Percentiles rank a stretch among this genome's conserved stretches.
These are phyloP conservation scores for Aspergillus brunneoviolaceus DNA, from an alignment of 2,329 filamentous ascomycete species.

Conservation along the genomic window DNA sequence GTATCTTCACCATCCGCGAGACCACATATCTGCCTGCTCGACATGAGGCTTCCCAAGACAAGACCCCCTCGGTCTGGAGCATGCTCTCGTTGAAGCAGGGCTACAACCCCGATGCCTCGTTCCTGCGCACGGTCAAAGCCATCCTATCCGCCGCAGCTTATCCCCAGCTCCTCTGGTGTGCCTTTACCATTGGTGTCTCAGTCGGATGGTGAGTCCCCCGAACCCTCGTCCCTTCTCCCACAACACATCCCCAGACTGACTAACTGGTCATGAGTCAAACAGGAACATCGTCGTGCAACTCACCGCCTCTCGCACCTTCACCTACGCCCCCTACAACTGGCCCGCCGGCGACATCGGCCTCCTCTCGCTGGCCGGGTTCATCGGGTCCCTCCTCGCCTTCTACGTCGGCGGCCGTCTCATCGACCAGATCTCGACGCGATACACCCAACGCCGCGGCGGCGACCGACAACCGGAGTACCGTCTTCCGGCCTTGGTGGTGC, in stretches of 20 bases:
- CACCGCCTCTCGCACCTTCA: slow-evolving; percentile 28
- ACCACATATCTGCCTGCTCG: slow-evolving; percentile 19
- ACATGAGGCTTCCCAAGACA: slow-evolving; percentile 4
- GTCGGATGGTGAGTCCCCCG: slow-evolving; percentile 23
- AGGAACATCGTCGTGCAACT: slow-evolving; percentile 35
- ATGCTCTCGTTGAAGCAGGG: slow-evolving; percentile 26
- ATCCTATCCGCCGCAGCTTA: slow-evolving; percentile 25
- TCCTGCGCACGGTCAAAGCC: slow-evolving; percentile 22
- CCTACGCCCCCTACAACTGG: slow-evolving; percentile 28
- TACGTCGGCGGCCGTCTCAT: slow-evolving; percentile 30
- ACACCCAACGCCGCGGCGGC: slow-evolving; percentile 23
- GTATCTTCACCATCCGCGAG: slow-evolving; percentile 26
- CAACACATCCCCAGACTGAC: background rate
- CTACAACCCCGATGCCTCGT: slow-evolving; percentile 25
- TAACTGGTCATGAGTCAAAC: background rate
- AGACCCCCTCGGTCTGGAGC: slow-evolving; percentile 10
- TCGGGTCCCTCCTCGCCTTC: slow-evolving; percentile 27
- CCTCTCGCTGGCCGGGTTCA: slow-evolving; percentile 27
- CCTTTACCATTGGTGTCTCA: slow-evolving; percentile 28
- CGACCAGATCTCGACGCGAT: slow-evolving; percentile 28
- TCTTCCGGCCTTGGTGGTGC: slow-evolving; percentile 28
- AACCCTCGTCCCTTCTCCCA: no score
- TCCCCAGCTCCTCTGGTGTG: slow-evolving; percentile 28
- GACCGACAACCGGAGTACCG: slow-evolving; percentile 27
- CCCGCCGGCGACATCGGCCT: slow-evolving; percentile 24